A percentile compares a stretch with the other conserved stretches of the same genome.
Conservation (phyloP, 345 rosid genomes). For the Boechera divaricarpa region DNA sequence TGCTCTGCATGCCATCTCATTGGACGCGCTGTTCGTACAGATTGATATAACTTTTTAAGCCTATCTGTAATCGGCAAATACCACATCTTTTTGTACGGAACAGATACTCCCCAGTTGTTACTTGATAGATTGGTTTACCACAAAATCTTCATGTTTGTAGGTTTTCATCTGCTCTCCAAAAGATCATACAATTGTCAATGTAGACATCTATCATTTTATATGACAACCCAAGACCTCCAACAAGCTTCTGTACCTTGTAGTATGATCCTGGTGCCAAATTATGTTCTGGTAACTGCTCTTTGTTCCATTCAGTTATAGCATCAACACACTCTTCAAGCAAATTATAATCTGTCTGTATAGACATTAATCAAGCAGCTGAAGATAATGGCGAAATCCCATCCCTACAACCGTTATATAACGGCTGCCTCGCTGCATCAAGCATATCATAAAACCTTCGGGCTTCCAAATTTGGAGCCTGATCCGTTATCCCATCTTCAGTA, state of each 20-base stretch:
- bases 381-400: too few relatives aligned
- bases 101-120: too few relatives aligned
- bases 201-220: not conserved
- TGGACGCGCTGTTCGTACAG: not conserved
- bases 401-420: too few relatives aligned
- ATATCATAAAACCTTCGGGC: too few relatives aligned
- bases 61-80: not conserved
- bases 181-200: not conserved
- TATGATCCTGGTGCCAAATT: not conserved
- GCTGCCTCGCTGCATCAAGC: too few relatives aligned
- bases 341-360: too few relatives aligned
- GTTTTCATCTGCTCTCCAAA: not conserved
- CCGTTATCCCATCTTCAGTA: too few relatives aligned
- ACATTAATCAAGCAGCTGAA: too few relatives aligned
- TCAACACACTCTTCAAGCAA: not conserved
- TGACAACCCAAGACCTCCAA: not conserved
- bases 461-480: too few relatives aligned
- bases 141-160: not conserved
- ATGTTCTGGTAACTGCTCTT: not conserved
- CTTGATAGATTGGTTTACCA: not conserved
- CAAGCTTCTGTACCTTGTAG: too few relatives aligned
- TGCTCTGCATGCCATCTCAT: constrained; percentile 5
- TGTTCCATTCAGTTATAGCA: not conserved
- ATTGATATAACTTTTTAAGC: not conserved
- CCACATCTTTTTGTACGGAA: not conserved